Evolutionary conservation across 257 asterid genomes (phyloP).

Genomic region (Echium plantagineum): DNA sequence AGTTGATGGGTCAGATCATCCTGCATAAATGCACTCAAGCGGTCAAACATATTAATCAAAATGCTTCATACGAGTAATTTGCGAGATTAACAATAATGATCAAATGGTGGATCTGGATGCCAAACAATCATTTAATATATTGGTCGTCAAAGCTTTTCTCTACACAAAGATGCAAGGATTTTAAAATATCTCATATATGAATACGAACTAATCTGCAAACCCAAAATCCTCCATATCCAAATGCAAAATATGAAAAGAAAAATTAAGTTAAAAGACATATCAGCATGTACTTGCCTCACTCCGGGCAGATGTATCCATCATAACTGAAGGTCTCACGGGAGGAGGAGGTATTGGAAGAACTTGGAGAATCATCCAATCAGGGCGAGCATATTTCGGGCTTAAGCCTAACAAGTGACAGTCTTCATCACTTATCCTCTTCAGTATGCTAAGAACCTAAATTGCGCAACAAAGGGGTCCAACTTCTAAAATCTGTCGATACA

Average conservation of each 20-base stretch:
- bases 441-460: conserved; percentile 66
- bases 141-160: not conserved
- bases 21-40: conserved; percentile 34
- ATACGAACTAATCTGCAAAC: too few relatives aligned
- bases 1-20: conserved; percentile 98
- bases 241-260: not conserved
- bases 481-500: not conserved
- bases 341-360: conserved; percentile 99
- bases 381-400: conserved; percentile 90
- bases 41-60: conserved; percentile 13
- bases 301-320: conserved; percentile 99
- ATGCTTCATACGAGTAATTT: not conserved
- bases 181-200: not conserved
- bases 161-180: conserved; percentile 4
- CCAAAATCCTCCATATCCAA: not conserved
- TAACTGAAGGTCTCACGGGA: conserved; percentile 98
- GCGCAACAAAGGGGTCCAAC: not conserved
- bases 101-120: not conserved
- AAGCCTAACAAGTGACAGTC: conserved; percentile 74
- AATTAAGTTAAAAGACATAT: not conserved
- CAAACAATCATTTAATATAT: too few relatives aligned
- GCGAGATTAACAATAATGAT: not conserved
- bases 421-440: conserved; percentile 90
- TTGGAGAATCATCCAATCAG: conserved; percentile 99
- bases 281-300: conserved; percentile 62